Conservation (phyloP, 306 rosid genomes). For the Rosa rugosa region DNA sequence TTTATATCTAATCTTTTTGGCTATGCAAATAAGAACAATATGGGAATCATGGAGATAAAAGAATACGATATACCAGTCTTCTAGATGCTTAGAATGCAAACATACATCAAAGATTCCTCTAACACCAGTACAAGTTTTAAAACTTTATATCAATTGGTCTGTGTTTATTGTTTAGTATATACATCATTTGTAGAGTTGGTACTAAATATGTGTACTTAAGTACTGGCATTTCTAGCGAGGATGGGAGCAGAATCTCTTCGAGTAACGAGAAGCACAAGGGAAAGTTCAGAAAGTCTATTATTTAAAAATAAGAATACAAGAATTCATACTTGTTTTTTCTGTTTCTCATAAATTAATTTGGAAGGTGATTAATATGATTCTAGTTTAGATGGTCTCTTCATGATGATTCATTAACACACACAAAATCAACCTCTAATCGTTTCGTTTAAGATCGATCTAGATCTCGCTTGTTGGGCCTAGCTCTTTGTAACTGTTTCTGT, state of each 20-base stretch:
- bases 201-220: background rate
- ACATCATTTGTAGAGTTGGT: too few relatives aligned
- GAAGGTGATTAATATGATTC: background rate
- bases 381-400: too few relatives aligned
- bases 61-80: background rate
- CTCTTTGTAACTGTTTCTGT: too few relatives aligned
- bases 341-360: too few relatives aligned
- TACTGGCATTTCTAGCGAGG: background rate
- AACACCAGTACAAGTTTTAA: background rate
- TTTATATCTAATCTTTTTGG: background rate
- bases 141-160: too few relatives aligned
- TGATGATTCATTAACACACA: too few relatives aligned
- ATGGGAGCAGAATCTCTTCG: background rate
- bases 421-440: too few relatives aligned
- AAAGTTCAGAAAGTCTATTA: background rate
- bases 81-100: background rate
- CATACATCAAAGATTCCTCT: background rate
- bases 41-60: background rate
- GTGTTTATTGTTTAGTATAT: too few relatives aligned
- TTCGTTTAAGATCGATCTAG: too few relatives aligned
- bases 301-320: background rate
- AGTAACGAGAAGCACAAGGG: background rate
- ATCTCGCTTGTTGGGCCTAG: too few relatives aligned
- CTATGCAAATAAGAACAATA: background rate
- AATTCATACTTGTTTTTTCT: background rate